A percentile compares a stretch with the other conserved stretches of the same genome.
phyloP scores from a whole-genome alignment of 345 rosid species.

The Clarkia xantiana region DNA sequence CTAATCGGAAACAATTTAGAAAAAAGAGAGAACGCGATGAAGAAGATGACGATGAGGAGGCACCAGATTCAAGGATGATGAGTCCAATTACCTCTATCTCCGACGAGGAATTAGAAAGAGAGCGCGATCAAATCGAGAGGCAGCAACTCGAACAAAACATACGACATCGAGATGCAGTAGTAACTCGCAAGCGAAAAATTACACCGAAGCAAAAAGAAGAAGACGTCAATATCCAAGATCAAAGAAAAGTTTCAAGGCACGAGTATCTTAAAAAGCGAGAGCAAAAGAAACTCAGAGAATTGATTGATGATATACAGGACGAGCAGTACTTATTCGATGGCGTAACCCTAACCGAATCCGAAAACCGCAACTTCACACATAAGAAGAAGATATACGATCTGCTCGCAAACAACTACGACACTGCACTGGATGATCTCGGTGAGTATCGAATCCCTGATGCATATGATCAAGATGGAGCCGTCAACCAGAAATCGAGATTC shows the following conservation, averaged over 20 bases:
- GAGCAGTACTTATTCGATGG: conserved; percentile 72
- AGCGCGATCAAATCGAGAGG: conserved; percentile 84
- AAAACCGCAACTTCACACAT: conserved; percentile 53
- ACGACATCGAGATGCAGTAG: conserved; percentile 75
- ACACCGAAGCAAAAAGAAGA: conserved; percentile 71
- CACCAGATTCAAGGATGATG: conserved; percentile 37
- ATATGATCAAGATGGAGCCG: conserved; percentile 75
- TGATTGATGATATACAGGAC: conserved; percentile 82
- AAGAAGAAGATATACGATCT: conserved; percentile 75
- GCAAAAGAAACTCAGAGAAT: conserved; percentile 92
- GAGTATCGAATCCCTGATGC: conserved; percentile 96
- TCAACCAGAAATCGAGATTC: conserved; percentile 87
- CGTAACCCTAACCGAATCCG: conserved; percentile 60
- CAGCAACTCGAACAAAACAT: conserved; percentile 70
- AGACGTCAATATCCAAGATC: conserved; percentile 40
- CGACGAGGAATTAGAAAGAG: conserved; percentile 71
- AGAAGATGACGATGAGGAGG: conserved; percentile 74
- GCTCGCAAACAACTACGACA: conserved; percentile 68
- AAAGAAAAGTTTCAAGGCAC: conserved; percentile 83
- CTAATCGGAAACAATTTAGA: conserved; percentile 60
- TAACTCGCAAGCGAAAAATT: conserved; percentile 65
- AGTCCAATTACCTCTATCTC: conserved; percentile 37
- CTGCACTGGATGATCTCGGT: conserved; percentile 67
- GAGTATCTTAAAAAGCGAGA: conserved; percentile 93
- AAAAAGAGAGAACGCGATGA: conserved; percentile 59